Evolutionary conservation across 2,329 filamentous ascomycete genomes (phyloP), one percentile per base, ranked within the genome.

Genomic region (Ophiocordyceps robertsii): DNA sequence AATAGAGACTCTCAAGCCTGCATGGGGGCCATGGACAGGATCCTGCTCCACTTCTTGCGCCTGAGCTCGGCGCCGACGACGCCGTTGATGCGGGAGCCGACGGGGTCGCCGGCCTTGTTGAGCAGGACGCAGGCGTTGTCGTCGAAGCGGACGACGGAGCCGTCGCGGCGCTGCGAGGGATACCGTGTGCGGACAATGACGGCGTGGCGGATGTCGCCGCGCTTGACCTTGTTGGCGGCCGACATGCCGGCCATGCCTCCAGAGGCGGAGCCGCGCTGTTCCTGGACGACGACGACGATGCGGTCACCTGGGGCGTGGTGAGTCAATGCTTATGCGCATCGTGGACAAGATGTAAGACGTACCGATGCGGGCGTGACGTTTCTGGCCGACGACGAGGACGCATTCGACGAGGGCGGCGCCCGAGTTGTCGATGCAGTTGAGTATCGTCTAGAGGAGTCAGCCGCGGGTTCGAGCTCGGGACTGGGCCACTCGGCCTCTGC

Each of bases 351-450:
- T 29, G 32, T 21, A n/a, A 10, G 24, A 51, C 73, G 56, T 75
- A 95, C 89, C 92, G 58, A 98, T 89, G 58, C 81, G 82, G 46
- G 90, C 92, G 56, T 82, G 78, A 52, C 80, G 72, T 70, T 95
- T 94, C 69, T 90, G 92, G 58, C 86, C 86, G 56, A 98, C 72
- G 49, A 96, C 84, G 61, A 90, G 83, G 62, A 84, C 85, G 69
- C 92, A 98, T 70, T 98, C 92, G 67, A 96, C 92, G 52, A 98
- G 74, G 56, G 92, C 89, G 53, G 92, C 92, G 61, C 92, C 92
- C 51, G 92, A 96, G 73, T 95, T 98, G 82, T 98, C 92, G 78
- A 98, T 96, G 81, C 92, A 96, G 69, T 92, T 95, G 56, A 98
- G 77, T 78, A 98, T 87, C 61, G 89, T 84, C 92, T 95, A 29